Evolutionary conservation across 2,329 filamentous ascomycete genomes (phyloP).

Genomic region (Xylogone sp.): DNA sequence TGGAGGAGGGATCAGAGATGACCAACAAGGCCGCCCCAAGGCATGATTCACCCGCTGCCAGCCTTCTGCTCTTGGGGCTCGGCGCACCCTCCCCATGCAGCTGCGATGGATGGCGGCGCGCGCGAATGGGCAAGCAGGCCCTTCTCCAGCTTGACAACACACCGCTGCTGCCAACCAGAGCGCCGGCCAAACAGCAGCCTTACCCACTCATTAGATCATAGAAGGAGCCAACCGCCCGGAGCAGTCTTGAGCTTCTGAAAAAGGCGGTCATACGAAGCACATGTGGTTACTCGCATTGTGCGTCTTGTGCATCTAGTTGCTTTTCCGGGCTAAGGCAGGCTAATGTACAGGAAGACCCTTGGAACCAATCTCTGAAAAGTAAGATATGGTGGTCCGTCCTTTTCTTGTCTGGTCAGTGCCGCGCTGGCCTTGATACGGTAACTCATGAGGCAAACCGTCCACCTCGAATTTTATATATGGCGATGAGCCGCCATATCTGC

Average conservation of each 20-base stretch:
- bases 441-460: background rate
- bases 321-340: background rate
- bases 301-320: background rate
- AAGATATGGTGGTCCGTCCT: background rate
- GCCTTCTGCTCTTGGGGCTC: background rate
- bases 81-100: background rate
- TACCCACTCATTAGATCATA: background rate
- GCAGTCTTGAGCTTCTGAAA: background rate
- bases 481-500: too few species aligned
- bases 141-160: background rate
- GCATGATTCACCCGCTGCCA: background rate
- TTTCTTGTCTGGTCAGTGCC: background rate
- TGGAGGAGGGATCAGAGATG: too few species aligned
- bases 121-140: background rate
- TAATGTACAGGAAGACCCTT: background rate
- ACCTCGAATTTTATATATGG: background rate
- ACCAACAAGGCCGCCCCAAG: too few species aligned
- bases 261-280: background rate
- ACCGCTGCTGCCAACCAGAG: background rate
- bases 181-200: background rate
- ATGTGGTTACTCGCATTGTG: background rate
- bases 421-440: background rate
- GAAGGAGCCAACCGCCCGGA: background rate
- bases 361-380: background rate
- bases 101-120: background rate